Evolutionary conservation across 1,284 basidiomycete species (phyloP).

Genomic region (Schizopora paradoxa): DNA sequence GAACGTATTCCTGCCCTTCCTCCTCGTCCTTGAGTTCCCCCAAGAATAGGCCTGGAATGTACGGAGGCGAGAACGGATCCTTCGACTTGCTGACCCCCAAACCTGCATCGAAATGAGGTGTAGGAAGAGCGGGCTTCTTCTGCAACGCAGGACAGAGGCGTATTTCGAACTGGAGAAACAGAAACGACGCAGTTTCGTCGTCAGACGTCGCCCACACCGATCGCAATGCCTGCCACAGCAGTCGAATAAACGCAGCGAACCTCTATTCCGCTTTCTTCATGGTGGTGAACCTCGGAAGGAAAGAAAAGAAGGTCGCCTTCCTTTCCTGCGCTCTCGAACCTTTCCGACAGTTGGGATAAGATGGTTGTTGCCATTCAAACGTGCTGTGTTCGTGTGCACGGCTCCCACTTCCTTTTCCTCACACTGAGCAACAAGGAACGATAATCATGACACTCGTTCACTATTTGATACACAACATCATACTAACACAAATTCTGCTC

Average conservation of each 20-base stretch:
- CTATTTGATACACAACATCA: no score
- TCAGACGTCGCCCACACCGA: neutral
- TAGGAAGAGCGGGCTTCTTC: slow-evolving; percentile 58
- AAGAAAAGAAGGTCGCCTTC: slow-evolving; percentile 74
- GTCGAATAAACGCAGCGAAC: slow-evolving; percentile 36
- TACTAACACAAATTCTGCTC: no score
- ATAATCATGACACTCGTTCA: no score
- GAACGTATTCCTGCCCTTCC: slow-evolving; percentile 59
- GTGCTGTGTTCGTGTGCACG: no score
- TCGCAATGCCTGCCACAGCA: neutral
- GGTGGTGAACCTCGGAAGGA: slow-evolving; percentile 57
- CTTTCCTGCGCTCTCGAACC: slow-evolving; percentile 57
- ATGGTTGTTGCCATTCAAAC: slow-evolving; percentile 42
- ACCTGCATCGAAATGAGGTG: slow-evolving; percentile 38
- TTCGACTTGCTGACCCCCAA: slow-evolving; percentile 29
- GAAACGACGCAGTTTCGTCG: neutral
- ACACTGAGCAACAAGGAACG: no score
- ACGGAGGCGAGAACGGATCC: slow-evolving; percentile 80
- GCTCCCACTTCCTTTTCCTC: no score
- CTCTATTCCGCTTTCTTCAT: slow-evolving; percentile 57
- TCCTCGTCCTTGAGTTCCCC: slow-evolving; percentile 66
- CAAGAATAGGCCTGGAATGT: slow-evolving; percentile 65
- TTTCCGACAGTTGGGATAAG: slow-evolving; percentile 50
- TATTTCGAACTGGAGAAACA: slow-evolving; percentile 65
- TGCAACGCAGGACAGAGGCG: slow-evolving; percentile 76